These are phyloP conservation scores for Diaporthe humulicola DNA, from an alignment of 2,329 filamentous ascomycete genomes.

Conservation along the genomic window DNA sequence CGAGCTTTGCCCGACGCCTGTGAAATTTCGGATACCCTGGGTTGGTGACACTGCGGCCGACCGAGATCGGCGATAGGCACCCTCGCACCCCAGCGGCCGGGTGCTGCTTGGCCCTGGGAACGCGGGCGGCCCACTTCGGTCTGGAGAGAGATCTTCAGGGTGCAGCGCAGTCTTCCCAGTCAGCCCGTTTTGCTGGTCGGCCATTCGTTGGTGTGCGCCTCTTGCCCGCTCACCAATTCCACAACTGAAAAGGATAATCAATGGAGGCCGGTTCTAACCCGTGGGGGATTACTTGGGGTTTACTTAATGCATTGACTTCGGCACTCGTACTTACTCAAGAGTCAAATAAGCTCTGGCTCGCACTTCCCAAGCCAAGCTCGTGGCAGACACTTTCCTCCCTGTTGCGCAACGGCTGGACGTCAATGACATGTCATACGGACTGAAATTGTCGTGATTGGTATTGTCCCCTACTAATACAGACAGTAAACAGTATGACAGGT, in stretches of 20 bases:
- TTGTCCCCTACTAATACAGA: no score
- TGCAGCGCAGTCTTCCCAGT: constrained; percentile 7
- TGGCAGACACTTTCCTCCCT: background rate
- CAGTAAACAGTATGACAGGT: no score
- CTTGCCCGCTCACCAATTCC: background rate
- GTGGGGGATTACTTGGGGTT: background rate
- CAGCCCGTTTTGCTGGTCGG: constrained; percentile 8
- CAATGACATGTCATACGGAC: constrained; percentile 3
- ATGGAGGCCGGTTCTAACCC: background rate
- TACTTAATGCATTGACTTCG: background rate
- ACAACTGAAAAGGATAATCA: background rate
- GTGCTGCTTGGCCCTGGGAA: background rate
- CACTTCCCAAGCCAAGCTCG: background rate
- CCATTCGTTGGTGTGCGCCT: background rate
- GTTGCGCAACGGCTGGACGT: background rate
- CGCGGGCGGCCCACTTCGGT: constrained; percentile 17
- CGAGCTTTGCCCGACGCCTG: constrained; percentile 18
- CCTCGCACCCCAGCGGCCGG: background rate
- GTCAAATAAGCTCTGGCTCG: constrained; percentile 6
- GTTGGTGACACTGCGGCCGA: constrained; percentile 12
- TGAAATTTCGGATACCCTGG: constrained; percentile 29
- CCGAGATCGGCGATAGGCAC: constrained; percentile 33
- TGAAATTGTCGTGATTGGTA: no score
- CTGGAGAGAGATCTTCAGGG: constrained; percentile 28
- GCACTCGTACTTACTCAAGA: background rate